These are phyloP conservation scores for Taiozyma onychis DNA, from an alignment of 1,139 yeast genomes.

Conservation along the genomic window DNA sequence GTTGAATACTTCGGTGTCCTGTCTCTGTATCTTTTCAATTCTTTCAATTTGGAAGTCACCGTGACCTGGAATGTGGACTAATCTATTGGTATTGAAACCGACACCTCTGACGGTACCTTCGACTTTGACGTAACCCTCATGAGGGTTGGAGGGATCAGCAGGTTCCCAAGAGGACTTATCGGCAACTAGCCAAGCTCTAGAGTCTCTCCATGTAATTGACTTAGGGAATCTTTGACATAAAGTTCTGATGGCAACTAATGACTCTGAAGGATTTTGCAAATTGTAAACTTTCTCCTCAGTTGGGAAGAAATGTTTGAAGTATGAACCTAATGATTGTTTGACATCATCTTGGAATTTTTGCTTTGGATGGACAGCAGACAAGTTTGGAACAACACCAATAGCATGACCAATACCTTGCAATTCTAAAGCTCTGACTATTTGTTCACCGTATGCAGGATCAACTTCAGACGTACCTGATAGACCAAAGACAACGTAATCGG, in stretches of 20 bases:
- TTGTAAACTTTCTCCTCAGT: conserved; percentile 72
- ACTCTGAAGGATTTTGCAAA: conserved; percentile 62
- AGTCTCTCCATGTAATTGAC: conserved; percentile 86
- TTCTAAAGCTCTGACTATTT: conserved; percentile 78
- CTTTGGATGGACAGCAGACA: conserved; percentile 58
- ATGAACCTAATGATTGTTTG: conserved; percentile 75
- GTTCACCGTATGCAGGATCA: conserved; percentile 75
- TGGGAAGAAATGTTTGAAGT: conserved; percentile 87
- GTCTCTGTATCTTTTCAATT: conserved; percentile 44
- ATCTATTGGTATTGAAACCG: conserved; percentile 71
- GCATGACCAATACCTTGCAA: conserved; percentile 89
- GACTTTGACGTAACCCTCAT: conserved; percentile 44
- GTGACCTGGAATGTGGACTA: conserved; percentile 80
- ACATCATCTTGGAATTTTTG: conserved; percentile 74
- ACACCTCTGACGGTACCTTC: conserved; percentile 86
- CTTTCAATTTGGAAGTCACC: conserved; percentile 83
- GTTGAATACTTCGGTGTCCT: conserved; percentile 19
- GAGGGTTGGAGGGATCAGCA: conserved; percentile 28
- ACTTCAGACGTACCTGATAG: conserved; percentile 84
- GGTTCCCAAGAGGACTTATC: conserved; percentile 51
- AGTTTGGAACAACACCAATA: conserved; percentile 76
- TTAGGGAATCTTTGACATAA: conserved; percentile 86
- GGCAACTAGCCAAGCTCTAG: conserved; percentile 81
- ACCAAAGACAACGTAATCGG: conserved; percentile 86
- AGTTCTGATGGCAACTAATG: conserved; percentile 62